phyloP scores from a whole-genome alignment of 371 early-diverging fungal genomes.

The Blakeslea trispora region DNA sequence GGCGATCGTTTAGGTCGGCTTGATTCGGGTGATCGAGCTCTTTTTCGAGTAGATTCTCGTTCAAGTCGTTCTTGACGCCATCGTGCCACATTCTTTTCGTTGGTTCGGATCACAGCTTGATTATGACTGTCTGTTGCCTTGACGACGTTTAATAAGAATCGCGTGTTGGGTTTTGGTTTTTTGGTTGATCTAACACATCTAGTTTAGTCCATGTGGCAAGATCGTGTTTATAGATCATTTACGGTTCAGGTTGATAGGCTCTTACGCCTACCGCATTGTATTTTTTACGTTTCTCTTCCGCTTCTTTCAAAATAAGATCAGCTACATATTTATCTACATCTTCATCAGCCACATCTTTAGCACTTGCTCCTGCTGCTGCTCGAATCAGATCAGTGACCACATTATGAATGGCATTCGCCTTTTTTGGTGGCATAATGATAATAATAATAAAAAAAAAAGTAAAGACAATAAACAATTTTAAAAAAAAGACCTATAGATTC shows the following conservation, averaged over 20 bases:
- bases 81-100: constrained; percentile 47
- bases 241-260: constrained; percentile 51
- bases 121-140: constrained; percentile 74
- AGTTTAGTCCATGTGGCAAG: constrained; percentile 10
- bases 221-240: constrained; percentile 1
- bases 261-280: constrained; percentile 50
- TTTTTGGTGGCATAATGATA: constrained; percentile 7
- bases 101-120: constrained; percentile 58
- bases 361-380: constrained; percentile 59
- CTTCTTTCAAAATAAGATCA: constrained; percentile 65
- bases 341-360: constrained; percentile 52
- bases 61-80: constrained; percentile 23
- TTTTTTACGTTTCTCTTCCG: constrained; percentile 46
- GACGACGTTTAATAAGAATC: constrained; percentile 71
- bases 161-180: constrained; percentile 64
- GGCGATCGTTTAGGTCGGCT: not conserved
- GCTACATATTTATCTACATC: constrained; percentile 76
- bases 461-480: too few relatives aligned
- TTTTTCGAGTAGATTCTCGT: constrained; percentile 5
- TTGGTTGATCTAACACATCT: not conserved
- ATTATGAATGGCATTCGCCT: constrained; percentile 14
- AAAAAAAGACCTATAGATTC: not conserved
- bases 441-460: not conserved
- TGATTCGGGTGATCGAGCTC: not conserved
- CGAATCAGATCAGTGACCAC: constrained; percentile 56